phyloP scores from a whole-genome alignment of 2,329 filamentous ascomycete genomes.

The Cercospora canescens region DNA sequence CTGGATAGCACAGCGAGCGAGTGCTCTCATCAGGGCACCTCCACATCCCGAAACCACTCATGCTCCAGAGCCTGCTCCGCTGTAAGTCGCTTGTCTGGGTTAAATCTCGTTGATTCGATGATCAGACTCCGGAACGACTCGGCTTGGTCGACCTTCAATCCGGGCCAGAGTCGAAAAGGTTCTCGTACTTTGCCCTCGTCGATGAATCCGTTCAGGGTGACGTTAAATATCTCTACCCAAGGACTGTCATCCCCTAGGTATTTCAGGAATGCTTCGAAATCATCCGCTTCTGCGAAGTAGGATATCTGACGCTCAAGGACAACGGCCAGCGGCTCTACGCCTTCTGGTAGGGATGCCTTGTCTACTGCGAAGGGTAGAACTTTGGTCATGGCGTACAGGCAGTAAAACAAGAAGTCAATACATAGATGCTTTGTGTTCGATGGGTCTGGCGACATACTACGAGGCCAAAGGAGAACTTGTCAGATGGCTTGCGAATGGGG shows the following conservation, averaged over 20 bases:
- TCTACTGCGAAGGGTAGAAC: slow-evolving; percentile 40
- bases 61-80: slow-evolving; percentile 1
- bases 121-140: slow-evolving; percentile 9
- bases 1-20: too few relatives aligned
- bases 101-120: neutral
- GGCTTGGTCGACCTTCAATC: neutral
- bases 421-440: neutral
- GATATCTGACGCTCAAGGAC: slow-evolving; percentile 51
- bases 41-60: neutral
- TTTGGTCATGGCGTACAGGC: slow-evolving; percentile 48
- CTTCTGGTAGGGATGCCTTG: slow-evolving; percentile 36
- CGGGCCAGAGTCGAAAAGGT: slow-evolving; percentile 35
- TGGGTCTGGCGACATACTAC: slow-evolving; percentile 36
- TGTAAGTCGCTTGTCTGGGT: neutral
- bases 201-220: slow-evolving; percentile 42
- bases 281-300: slow-evolving; percentile 48
- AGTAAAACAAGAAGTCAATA: slow-evolving; percentile 31
- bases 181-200: slow-evolving; percentile 42
- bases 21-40: neutral
- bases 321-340: slow-evolving; percentile 39
- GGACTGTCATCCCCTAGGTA: slow-evolving; percentile 44
- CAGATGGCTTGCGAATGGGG: slow-evolving; percentile 41
- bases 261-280: slow-evolving; percentile 29
- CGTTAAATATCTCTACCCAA: slow-evolving; percentile 41
- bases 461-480: slow-evolving; percentile 49